A percentile compares a stretch with the other conserved stretches of the same genome.
These are phyloP conservation scores for Boletus vermiculosoides DNA, from an alignment of 768 basidiomycete genomes.

Conservation along the genomic window DNA sequence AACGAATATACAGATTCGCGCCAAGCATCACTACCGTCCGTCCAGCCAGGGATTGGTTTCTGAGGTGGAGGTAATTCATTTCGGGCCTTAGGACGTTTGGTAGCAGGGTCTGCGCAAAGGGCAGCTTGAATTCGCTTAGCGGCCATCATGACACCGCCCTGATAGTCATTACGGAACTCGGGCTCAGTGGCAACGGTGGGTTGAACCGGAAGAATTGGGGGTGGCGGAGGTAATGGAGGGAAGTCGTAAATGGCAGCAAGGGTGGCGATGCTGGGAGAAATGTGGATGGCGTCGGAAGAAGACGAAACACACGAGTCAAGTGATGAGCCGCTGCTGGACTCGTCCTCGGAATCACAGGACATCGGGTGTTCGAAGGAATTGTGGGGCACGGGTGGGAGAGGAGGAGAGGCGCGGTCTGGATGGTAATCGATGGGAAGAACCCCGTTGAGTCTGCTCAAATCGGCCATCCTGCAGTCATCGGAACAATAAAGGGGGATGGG, in stretches of 20 bases:
- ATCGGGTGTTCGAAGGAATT: constrained; percentile 33
- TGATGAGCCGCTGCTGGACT: constrained; percentile 42
- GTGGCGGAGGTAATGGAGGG: constrained; percentile 52
- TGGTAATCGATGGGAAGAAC: constrained; percentile 47
- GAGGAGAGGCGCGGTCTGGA: constrained; percentile 43
- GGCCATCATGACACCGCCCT: constrained; percentile 69
- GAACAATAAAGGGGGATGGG: constrained; percentile 86
- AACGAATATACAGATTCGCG: constrained; percentile 62
- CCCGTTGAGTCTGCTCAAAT: constrained; percentile 45
- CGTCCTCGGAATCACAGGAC: constrained; percentile 39
- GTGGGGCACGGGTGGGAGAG: constrained; percentile 41
- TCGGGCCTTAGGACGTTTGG: constrained; percentile 37
- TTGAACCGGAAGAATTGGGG: constrained; percentile 37
- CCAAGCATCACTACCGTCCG: constrained; percentile 65
- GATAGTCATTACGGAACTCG: constrained; percentile 43
- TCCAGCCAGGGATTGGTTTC: constrained; percentile 63
- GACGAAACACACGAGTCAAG: constrained; percentile 34
- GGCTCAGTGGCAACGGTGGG: constrained; percentile 24
- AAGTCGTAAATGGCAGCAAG: constrained; percentile 45
- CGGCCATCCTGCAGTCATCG: constrained; percentile 65
- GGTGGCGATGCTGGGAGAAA: constrained; percentile 36
- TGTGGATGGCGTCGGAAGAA: constrained; percentile 19
- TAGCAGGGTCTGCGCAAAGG: constrained; percentile 40
- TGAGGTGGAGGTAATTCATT: constrained; percentile 35
- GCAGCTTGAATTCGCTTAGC: constrained; percentile 51